phyloP scores from a whole-genome alignment of 768 basidiomycete genomes.

The Pleurotus sapidus region DNA sequence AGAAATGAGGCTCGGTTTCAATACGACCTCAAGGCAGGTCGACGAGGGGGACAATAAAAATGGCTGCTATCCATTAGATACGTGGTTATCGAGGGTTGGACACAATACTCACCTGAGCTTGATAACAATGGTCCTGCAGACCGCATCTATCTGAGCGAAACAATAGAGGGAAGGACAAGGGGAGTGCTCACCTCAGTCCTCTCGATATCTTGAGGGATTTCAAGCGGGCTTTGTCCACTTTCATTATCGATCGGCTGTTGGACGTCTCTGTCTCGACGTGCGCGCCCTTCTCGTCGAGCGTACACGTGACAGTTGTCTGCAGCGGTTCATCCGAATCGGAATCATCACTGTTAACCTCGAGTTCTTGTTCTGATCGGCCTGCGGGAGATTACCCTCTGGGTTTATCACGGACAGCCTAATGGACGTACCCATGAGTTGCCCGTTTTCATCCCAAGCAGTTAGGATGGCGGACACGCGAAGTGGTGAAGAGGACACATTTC shows the following conservation, averaged over 20 bases:
- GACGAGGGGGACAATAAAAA: neutral
- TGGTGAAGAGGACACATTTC: constrained; percentile 20
- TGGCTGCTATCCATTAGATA: neutral
- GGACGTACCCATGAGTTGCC: constrained; percentile 5
- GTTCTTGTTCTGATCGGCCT: constrained; percentile 8
- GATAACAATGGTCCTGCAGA: constrained; percentile 3
- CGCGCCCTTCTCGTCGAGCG: neutral
- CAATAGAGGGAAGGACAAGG: neutral
- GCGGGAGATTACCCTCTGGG: neutral
- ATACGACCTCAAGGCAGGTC: constrained; percentile 1
- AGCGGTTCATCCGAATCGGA: neutral
- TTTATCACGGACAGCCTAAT: neutral
- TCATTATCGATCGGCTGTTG: neutral
- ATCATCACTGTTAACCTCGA: neutral
- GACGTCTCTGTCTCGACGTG: constrained; percentile 3
- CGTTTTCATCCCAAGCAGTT: constrained; percentile 26
- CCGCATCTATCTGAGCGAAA: neutral
- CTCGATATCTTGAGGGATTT: constrained; percentile 2
- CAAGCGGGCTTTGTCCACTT: constrained; percentile 3
- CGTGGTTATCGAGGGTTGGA: neutral
- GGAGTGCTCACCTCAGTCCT: neutral
- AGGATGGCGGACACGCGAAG: constrained; percentile 28
- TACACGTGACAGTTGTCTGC: constrained; percentile 2
- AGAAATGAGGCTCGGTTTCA: neutral
- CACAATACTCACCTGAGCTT: constrained; percentile 1